A percentile compares a stretch with the other conserved stretches of the same genome.
Conservation (phyloP, 2,329 filamentous ascomycete species). For the Scytalidium sp. region DNA sequence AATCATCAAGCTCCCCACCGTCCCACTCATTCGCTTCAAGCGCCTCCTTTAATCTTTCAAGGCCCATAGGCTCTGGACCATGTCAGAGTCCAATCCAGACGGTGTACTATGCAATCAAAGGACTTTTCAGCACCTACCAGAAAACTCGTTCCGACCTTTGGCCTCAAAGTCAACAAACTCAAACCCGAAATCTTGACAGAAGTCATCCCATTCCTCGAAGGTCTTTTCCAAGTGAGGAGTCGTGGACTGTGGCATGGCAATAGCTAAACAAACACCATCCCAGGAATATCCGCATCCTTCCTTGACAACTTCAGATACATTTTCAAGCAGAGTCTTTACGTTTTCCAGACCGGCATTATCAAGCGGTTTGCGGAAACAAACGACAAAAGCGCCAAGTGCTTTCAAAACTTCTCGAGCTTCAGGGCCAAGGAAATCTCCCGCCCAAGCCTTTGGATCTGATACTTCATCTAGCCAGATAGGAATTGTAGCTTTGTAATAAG, state of each 20-base stretch:
- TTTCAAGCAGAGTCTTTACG: conserved; percentile 41
- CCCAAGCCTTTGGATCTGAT: conserved; percentile 41
- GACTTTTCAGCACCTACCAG: conserved; percentile 40
- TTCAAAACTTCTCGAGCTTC: conserved; percentile 62
- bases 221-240: conserved; percentile 32
- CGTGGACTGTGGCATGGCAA: conserved; percentile 43
- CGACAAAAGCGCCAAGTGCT: conserved; percentile 58
- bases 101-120: neutral
- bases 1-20: conserved; percentile 30
- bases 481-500: conserved; percentile 58
- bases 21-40: conserved; percentile 66
- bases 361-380: conserved; percentile 46
- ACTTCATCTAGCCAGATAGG: conserved; percentile 68
- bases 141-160: conserved; percentile 53
- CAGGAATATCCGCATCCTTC: conserved; percentile 58
- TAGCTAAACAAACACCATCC: conserved; percentile 61
- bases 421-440: conserved; percentile 52
- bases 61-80: conserved; percentile 52
- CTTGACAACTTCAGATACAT: conserved; percentile 53
- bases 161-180: conserved; percentile 59
- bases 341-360: conserved; percentile 15
- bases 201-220: conserved; percentile 57
- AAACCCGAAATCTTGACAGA: conserved; percentile 53
- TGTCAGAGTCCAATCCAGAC: conserved; percentile 4
- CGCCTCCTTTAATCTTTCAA: conserved; percentile 57